Evolutionary conservation across 208 protist species (phyloP).

Genomic region (Zelonia costaricensis): DNA sequence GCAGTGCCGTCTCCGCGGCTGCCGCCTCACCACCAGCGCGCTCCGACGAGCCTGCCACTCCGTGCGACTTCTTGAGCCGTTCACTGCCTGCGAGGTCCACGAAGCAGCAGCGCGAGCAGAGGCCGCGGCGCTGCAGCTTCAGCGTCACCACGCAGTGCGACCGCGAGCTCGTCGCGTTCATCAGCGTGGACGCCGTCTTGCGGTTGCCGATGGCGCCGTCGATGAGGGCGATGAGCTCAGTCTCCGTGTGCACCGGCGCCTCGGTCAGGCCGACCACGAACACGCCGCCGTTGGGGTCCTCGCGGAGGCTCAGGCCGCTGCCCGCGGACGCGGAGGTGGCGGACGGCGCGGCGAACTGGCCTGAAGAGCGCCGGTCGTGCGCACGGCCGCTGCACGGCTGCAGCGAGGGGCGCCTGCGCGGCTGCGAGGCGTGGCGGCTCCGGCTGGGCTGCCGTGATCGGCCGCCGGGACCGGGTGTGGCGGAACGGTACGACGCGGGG

Average conservation of each 20-base stretch:
- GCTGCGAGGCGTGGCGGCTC: neutral
- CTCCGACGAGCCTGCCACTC: conserved; percentile 14
- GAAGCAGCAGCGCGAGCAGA: conserved; percentile 82
- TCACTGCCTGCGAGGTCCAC: conserved; percentile 96
- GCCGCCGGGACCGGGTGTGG: too few species aligned
- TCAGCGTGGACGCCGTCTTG: conserved; percentile 91
- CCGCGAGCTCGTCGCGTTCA: conserved; percentile 93
- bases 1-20: conserved; percentile 12
- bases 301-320: conserved; percentile 69
- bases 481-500: neutral
- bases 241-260: conserved; percentile 52
- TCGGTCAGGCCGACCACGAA: conserved; percentile 83
- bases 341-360: conserved; percentile 1
- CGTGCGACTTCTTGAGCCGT: conserved; percentile 83
- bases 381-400: neutral
- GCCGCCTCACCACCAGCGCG: neutral
- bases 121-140: conserved; percentile 57
- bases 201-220: conserved; percentile 82
- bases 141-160: conserved; percentile 94
- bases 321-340: neutral
- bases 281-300: conserved; percentile 80
- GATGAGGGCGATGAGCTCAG: conserved; percentile 77
- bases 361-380: neutral
- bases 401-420: neutral
- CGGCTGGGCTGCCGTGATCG: neutral